phyloP scores from a whole-genome alignment of 2,329 filamentous ascomycete genomes.

The Verticillium longisporum region DNA sequence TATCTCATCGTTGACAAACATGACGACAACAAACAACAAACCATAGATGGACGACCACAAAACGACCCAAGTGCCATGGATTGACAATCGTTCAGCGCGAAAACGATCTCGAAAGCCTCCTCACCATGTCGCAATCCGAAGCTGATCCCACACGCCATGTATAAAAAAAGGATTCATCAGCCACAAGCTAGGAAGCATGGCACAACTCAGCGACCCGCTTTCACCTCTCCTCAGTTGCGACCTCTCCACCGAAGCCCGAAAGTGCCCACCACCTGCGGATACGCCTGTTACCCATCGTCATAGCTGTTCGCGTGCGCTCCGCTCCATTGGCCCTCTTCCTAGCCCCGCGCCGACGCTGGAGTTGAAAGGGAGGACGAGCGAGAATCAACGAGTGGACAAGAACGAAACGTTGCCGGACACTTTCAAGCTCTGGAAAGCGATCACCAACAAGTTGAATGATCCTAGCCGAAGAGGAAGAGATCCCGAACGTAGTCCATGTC shows the following conservation, averaged over 20 bases:
- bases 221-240: neutral
- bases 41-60: neutral
- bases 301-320: neutral
- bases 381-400: neutral
- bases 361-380: neutral
- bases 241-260: neutral
- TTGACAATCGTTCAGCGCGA: neutral
- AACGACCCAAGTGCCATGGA: neutral
- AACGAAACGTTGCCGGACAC: neutral
- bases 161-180: neutral
- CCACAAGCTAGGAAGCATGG: neutral
- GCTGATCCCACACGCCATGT: neutral
- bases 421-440: neutral
- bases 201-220: neutral
- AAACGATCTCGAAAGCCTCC: neutral
- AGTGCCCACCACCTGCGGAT: neutral
- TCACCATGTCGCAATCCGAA: neutral
- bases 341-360: neutral
- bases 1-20: neutral
- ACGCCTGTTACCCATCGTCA: neutral
- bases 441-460: neutral
- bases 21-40: neutral
- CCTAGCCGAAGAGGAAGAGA: neutral
- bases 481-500: neutral
- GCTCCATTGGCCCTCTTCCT: neutral